Base-by-base conservation (phyloP, 495 filamentous ascomycete species). In the Hypomontagnella submonticulosa region DNA sequence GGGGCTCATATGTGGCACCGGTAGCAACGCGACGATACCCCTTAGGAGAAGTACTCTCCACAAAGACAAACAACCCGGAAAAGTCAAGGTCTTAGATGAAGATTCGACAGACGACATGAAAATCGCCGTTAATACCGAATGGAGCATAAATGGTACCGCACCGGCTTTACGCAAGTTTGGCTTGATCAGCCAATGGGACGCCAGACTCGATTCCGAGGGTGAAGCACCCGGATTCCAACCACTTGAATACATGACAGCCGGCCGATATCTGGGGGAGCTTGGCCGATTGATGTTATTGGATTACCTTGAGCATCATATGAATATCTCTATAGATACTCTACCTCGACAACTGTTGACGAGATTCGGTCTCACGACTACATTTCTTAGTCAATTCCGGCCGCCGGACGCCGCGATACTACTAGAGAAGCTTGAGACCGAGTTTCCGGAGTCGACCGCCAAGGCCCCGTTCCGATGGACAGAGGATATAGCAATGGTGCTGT, bases 211-310 rank as follows among this genome's bases (percentile, higher is more conserved):
- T 61, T 66, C 63, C 7, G 84, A 84, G 9, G 87, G 87, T 69
- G 86, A 90, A 68, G 83, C 83, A 0, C 90, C 91, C 0, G 92
- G 91, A 0, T 94, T 94, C 69, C 90, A 93, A 69, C 92, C 92
- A 1, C 88, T 94, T 54, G 92, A 96, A 75, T 93, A 93, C 73
- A 92, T 96, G 90, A 92, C 90, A 1, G 85, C 89, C 13, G 92
- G 92, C 0, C 83, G 91, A 13, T 96, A 96, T 70, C 82, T 96
- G 12, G 92, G 92, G 43, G 92, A 94, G 78, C 81, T 96, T n/a
- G 88, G 87, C 20, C 84, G 92, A 8, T 71, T 93, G 4, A 86
- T 92, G 16, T 81, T 90, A 40, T 75, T 88, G 30, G 90, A 92
- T 62, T 88, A 89, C 57, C 77, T 92, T 20, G 80, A 78, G 1